These are phyloP conservation scores for Gnomoniopsis sp. DNA, from an alignment of 2,329 filamentous ascomycete species.

Conservation along the genomic window DNA sequence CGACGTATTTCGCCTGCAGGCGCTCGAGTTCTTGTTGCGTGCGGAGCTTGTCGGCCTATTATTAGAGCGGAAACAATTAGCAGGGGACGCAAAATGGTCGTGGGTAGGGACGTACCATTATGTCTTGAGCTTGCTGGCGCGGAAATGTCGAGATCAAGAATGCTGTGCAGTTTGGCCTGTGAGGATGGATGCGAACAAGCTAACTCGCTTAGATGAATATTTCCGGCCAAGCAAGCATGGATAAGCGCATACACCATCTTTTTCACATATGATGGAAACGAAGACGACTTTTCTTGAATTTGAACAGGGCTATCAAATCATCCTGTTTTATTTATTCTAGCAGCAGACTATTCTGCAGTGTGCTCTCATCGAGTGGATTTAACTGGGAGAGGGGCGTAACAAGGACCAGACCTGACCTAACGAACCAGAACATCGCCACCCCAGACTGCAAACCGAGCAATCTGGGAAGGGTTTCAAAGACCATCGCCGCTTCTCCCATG, in stretches of 20 bases:
- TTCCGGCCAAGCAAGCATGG: not conserved
- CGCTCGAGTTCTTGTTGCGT: conserved; percentile 97
- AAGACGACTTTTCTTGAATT: not conserved
- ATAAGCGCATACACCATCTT: not conserved
- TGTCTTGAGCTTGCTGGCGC: not conserved
- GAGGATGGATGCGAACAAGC: not conserved
- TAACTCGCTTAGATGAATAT: not conserved
- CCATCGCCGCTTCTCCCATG: not conserved
- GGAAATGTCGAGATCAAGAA: not conserved
- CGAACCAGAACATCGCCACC: not conserved
- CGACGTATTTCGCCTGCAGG: conserved; percentile 92
- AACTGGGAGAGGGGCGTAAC: not conserved
- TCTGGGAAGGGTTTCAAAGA: not conserved
- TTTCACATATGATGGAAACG: not conserved
- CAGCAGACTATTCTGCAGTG: not conserved
- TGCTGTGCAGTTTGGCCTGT: not conserved
- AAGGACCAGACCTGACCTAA: not conserved
- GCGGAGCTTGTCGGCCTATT: conserved; percentile 91
- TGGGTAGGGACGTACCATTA: conserved; percentile 7
- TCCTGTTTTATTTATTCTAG: not conserved
- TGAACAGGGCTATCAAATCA: not conserved
- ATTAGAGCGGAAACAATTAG: no score
- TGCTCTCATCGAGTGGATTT: not conserved
- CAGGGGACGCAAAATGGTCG: not conserved
- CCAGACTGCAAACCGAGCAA: not conserved